Percentiles rank a stretch among this genome's conserved stretches.
Conservation (phyloP, 2,329 filamentous ascomycete species). For the Phialemonium atrogriseum region DNA sequence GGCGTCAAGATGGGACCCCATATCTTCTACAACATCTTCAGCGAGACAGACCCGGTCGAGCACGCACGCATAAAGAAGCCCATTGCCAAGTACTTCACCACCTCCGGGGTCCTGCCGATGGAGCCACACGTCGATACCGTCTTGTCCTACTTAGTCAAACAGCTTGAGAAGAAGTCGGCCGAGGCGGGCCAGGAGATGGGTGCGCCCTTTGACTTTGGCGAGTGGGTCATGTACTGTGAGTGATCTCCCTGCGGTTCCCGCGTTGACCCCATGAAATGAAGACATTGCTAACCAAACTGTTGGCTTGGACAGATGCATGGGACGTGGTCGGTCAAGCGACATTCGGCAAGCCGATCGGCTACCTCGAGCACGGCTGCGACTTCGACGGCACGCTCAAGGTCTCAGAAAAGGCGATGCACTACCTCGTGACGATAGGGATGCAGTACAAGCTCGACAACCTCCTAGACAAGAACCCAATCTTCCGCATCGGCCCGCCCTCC, state of each 20-base stretch:
- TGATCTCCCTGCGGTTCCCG: slow-evolving; percentile 30
- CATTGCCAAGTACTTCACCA: slow-evolving; percentile 26
- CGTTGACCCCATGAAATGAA: slow-evolving; percentile 27
- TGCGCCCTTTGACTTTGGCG: slow-evolving; percentile 25
- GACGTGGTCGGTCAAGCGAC: slow-evolving; percentile 31
- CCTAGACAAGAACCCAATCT: slow-evolving; percentile 30
- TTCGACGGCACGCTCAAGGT: slow-evolving; percentile 25
- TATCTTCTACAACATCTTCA: slow-evolving; percentile 29
- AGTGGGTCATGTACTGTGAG: slow-evolving; percentile 33
- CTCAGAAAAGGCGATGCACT: slow-evolving; percentile 21
- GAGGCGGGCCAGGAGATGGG: slow-evolving; percentile 6
- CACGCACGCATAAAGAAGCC: slow-evolving; percentile 28
- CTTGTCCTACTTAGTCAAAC: slow-evolving; percentile 19
- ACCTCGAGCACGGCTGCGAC: slow-evolving; percentile 27
- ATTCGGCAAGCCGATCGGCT: slow-evolving; percentile 32
- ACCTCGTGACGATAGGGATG: slow-evolving; percentile 18
- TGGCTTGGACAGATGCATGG: slow-evolving; percentile 22
- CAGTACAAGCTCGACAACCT: slow-evolving; percentile 24
- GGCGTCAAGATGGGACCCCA: slow-evolving; percentile 24
- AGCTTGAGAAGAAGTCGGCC: slow-evolving; percentile 21
- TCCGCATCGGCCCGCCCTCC: slow-evolving; percentile 22
- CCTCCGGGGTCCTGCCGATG: slow-evolving; percentile 15
- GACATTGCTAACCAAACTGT: slow-evolving; percentile 16
- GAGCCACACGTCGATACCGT: slow-evolving; percentile 23
- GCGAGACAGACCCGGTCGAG: slow-evolving; percentile 19